These are phyloP conservation scores for Saccharomyces hybrid DNA, from an alignment of 1,139 yeast species.

Conservation along the genomic window DNA sequence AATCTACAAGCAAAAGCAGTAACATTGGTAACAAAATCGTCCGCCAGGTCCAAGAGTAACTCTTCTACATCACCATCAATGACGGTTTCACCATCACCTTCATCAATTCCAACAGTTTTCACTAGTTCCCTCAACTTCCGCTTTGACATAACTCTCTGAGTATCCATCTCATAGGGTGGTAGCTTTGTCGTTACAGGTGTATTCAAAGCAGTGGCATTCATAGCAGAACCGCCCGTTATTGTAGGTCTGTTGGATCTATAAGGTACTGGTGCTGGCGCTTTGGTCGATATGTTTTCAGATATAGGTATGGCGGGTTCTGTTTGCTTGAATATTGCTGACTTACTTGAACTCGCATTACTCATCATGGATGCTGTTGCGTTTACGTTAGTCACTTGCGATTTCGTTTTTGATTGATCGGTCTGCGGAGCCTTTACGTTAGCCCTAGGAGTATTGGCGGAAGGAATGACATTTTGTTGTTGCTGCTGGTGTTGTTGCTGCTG, in stretches of 20 bases:
- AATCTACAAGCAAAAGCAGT: constrained; percentile 88
- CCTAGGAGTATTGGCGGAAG: constrained; percentile 6
- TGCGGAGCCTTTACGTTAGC: constrained; percentile 13
- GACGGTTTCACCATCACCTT: constrained; percentile 82
- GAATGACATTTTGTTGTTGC: constrained; percentile 3
- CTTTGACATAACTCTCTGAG: constrained; percentile 80
- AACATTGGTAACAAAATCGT: constrained; percentile 85
- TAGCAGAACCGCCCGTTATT: constrained; percentile 77
- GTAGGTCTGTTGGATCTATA: constrained; percentile 69
- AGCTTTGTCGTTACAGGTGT: constrained; percentile 72
- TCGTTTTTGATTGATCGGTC: constrained; percentile 10
- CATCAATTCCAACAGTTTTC: constrained; percentile 71
- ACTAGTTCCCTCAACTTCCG: constrained; percentile 83
- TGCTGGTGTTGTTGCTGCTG: no score
- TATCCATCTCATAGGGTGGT: constrained; percentile 76
- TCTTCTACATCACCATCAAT: constrained; percentile 97
- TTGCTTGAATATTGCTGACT: constrained; percentile 48
- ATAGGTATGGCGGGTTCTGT: constrained; percentile 69
- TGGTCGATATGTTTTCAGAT: constrained; percentile 57
- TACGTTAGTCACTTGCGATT: constrained; percentile 32
- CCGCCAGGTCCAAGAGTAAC: constrained; percentile 81
- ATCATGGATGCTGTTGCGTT: constrained; percentile 36
- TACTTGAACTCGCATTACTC: constrained; percentile 26
- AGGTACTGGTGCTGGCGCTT: constrained; percentile 54
- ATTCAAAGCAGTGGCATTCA: constrained; percentile 53